phyloP scores from a whole-genome alignment of 1,284 basidiomycete species.

The Cutaneotrichosporon sp. region DNA sequence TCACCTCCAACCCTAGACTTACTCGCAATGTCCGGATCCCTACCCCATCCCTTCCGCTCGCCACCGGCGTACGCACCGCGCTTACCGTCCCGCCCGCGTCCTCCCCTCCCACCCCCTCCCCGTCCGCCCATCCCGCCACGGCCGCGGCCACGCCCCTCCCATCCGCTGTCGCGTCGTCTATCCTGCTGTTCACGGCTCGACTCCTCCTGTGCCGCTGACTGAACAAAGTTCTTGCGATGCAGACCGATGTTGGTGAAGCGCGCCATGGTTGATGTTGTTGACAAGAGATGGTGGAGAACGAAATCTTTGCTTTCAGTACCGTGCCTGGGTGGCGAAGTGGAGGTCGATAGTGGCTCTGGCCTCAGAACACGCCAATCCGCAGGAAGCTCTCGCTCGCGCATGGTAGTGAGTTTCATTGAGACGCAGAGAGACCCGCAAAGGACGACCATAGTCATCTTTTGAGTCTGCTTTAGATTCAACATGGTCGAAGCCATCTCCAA shows the following conservation, averaged over 20 bases:
- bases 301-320: neutral
- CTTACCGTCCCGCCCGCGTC: neutral
- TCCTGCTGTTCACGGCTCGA: neutral
- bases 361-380: neutral
- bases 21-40: conserved; percentile 48
- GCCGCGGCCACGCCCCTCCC: neutral
- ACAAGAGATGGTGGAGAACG: neutral
- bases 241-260: conserved; percentile 54
- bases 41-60: conserved; percentile 38
- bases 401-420: neutral
- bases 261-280: conserved; percentile 39
- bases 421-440: too few relatives aligned
- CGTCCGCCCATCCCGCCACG: conserved; percentile 29
- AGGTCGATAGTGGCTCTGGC: neutral
- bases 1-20: conserved; percentile 21
- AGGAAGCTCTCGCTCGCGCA: too few relatives aligned
- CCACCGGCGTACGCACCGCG: conserved; percentile 15
- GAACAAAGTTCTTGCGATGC: conserved; percentile 48
- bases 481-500: neutral
- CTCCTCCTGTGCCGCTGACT: conserved; percentile 48
- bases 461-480: neutral
- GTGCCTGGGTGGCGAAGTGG: conserved; percentile 8
- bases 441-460: too few relatives aligned
- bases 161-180: conserved; percentile 1
- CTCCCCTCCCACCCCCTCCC: conserved; percentile 9